Base-by-base conservation (phyloP, 768 basidiomycete genomes). In the Leccinellum albellum region DNA sequence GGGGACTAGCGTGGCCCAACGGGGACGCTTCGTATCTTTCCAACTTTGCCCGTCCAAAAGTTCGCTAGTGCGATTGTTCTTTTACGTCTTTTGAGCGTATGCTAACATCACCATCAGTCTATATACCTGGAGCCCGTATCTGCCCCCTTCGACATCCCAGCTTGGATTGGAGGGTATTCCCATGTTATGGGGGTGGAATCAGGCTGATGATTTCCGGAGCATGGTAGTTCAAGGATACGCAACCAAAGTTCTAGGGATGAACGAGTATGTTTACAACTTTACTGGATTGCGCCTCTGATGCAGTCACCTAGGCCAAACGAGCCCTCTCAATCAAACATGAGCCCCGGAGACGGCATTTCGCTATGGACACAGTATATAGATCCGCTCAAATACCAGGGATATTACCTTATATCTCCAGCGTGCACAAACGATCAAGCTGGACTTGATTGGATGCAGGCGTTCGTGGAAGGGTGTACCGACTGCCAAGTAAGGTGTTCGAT, bases 151-250 rank as follows among this genome's bases (percentile, higher is more conserved):
- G 1, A 73, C 77, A 2, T 71, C 75, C 14, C 31, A 66, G 6
- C 70, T 80, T 52, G 86, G 84, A n/a, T 68, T 86, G 37, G 70
- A 79, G 10, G 83, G 74, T 60, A 75, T 82, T 47, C 82, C 89
- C 44, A 89, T 89, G 88, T 69, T 91, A 1, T 92, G 89, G 89
- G 85, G 88, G 58, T 61, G 68, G 7, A 76, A 79, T 28, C 78
- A 88, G 53, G 66, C 78, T 24, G 59, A 53, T 7, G 75, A 80
- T 15, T 88, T 88, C 69, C 61, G 75, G 55, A 67, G 66, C 2
- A 56, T 73, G 44, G 80, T 86, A 29, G 72, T 77, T 49, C 60
- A 69, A 15, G 83, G 82, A 37, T 84, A 87, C 64, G 81, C 86
- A 35, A 71, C 75, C 21, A 70, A 72, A 54, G 82, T 82, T 48